A percentile compares a stretch with the other conserved stretches of the same genome.
Conservation (phyloP, 768 basidiomycete genomes). For the Mrakia frigida region DNA sequence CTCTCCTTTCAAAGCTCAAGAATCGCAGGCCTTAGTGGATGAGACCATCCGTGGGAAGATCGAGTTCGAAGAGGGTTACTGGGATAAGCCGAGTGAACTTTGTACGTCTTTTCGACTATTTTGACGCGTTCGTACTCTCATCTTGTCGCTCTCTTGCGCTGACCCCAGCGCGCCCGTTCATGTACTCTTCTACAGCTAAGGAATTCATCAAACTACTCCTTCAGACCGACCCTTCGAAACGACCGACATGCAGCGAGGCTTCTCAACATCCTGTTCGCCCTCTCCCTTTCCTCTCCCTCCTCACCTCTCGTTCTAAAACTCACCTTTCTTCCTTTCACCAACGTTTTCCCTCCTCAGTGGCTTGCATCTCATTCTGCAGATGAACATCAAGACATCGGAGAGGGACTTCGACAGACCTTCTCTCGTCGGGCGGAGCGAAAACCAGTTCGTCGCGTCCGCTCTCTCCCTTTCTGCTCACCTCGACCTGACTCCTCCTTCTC, state of each 20-base stretch:
- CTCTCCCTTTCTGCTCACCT: not conserved
- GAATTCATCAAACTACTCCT: constrained; percentile 70
- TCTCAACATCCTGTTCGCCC: constrained; percentile 58
- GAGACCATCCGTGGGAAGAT: constrained; percentile 82
- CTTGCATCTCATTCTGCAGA: constrained; percentile 61
- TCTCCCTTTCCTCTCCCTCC: not conserved
- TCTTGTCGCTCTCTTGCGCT: not conserved
- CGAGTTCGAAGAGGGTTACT: constrained; percentile 88
- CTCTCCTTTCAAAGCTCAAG: constrained; percentile 85
- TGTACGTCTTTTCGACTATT: not conserved
- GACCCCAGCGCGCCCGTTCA: not conserved
- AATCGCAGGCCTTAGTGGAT: constrained; percentile 62
- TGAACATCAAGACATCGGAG: constrained; percentile 62
- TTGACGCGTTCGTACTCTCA: not conserved
- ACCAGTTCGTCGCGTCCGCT: constrained; percentile 1
- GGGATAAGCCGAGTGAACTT: constrained; percentile 57
- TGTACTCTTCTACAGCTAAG: constrained; percentile 58
- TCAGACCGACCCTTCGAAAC: constrained; percentile 61
- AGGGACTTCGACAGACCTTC: constrained; percentile 68
- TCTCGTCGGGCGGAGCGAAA: constrained; percentile 13
- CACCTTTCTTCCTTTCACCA: not conserved
- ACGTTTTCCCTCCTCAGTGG: constrained; percentile 54
- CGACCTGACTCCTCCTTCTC: not conserved
- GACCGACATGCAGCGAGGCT: constrained; percentile 71
- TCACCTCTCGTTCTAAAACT: too few species aligned